Conservation (phyloP, 202 grass and related monocot genomes). For the Tripidium arundinaceum region DNA sequence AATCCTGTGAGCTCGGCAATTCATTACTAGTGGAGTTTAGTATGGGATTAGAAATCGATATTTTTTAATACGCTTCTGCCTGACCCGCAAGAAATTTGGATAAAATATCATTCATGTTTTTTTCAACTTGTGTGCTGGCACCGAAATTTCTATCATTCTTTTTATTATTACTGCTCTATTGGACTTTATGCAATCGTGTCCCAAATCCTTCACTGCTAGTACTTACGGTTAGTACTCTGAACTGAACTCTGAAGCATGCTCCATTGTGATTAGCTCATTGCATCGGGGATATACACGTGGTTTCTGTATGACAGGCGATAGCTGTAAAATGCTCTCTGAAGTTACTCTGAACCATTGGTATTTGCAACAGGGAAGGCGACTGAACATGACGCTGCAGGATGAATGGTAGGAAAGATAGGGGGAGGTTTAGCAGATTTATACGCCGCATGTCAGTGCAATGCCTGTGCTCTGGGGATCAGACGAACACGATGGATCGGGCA, state of each 20-base stretch:
- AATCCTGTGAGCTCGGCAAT: too few species aligned
- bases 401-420: constrained; percentile 10
- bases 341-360: not conserved
- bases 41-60: too few species aligned
- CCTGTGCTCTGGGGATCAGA: too few species aligned
- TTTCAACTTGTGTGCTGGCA: not conserved
- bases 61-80: not conserved
- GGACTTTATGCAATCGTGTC: not conserved
- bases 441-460: too few species aligned
- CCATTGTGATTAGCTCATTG: not conserved
- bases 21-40: too few species aligned
- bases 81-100: not conserved
- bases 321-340: not conserved
- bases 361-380: not conserved
- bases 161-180: too few species aligned
- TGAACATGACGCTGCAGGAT: constrained; percentile 26
- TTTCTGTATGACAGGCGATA: not conserved
- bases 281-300: not conserved
- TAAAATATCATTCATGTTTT: not conserved
- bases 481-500: too few species aligned
- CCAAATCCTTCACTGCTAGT: not conserved
- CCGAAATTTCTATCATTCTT: not conserved
- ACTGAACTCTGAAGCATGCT: not conserved
- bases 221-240: too few species aligned
- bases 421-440: too few species aligned